A percentile compares a stretch with the other conserved stretches of the same genome.
These are phyloP conservation scores for Starmerella floricola DNA, from an alignment of 805 yeast species.

Conservation along the genomic window DNA sequence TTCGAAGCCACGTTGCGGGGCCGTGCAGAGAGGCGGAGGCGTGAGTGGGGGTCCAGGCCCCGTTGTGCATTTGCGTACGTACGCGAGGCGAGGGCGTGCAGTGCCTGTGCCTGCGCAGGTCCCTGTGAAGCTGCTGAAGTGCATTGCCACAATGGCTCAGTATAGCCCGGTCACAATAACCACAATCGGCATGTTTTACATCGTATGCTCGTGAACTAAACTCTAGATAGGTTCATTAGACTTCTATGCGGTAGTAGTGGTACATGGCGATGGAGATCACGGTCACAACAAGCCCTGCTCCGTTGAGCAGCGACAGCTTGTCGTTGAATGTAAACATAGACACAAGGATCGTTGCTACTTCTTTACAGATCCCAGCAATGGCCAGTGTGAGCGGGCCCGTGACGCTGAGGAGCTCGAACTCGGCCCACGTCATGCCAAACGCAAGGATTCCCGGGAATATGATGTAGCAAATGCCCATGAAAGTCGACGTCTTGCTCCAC, in stretches of 20 bases:
- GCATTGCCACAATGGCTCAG: too few relatives aligned
- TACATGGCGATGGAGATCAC: conserved; percentile 72
- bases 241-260: conserved; percentile 34
- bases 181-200: too few relatives aligned
- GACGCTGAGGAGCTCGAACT: conserved; percentile 66
- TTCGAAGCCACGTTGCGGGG: too few relatives aligned
- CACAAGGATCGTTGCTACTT: conserved; percentile 64
- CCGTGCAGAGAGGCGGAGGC: too few relatives aligned
- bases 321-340: conserved; percentile 68
- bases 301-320: conserved; percentile 50
- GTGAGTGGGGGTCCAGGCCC: too few relatives aligned
- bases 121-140: too few relatives aligned
- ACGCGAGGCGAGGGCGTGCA: too few relatives aligned
- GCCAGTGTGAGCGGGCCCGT: conserved; percentile 79
- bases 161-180: too few relatives aligned
- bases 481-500: conserved; percentile 52
- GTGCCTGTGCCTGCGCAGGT: too few relatives aligned
- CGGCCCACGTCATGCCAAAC: conserved; percentile 72
- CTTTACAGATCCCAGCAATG: conserved; percentile 88
- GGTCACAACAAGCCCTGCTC: conserved; percentile 63
- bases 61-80: too few relatives aligned
- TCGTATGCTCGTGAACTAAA: too few relatives aligned
- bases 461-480: conserved; percentile 45
- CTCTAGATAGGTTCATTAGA: too few relatives aligned
- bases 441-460: conserved; percentile 77